A percentile compares a stretch with the other conserved stretches of the same genome.
Conservation (phyloP, 225 moss, liverwort and hornwort species). For the Antitrichia curtipendula region DNA sequence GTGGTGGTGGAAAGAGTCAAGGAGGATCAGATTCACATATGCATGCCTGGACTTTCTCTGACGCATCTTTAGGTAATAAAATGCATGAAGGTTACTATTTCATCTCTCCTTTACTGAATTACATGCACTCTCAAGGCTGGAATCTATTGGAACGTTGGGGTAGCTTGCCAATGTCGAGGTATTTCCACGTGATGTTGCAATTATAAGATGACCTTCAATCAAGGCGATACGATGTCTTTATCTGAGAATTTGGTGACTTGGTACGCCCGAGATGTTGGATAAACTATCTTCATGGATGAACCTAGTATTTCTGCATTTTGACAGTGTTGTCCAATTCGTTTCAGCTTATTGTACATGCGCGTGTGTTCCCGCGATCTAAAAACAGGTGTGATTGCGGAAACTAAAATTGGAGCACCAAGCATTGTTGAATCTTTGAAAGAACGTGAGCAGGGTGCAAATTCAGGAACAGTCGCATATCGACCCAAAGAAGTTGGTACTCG, state of each 20-base stretch:
- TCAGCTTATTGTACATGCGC: background rate
- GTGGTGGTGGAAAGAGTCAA: slow-evolving; percentile 4
- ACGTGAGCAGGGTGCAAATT: slow-evolving; percentile 67
- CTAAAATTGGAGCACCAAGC: slow-evolving; percentile 5
- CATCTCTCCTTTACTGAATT: background rate
- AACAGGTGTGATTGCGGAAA: background rate
- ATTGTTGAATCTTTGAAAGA: slow-evolving; percentile 50
- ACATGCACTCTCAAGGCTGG: background rate
- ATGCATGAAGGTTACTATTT: background rate
- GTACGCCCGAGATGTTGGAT: background rate
- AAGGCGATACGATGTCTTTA: background rate
- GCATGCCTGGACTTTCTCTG: slow-evolving; percentile 30
- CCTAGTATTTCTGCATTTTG: background rate
- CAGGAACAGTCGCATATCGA: slow-evolving; percentile 54
- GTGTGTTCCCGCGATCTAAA: background rate
- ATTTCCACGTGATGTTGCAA: background rate
- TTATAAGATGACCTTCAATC: background rate
- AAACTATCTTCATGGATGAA: background rate
- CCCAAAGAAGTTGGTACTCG: slow-evolving; percentile 50
- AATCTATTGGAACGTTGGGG: background rate
- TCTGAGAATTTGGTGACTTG: background rate
- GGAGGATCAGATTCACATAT: slow-evolving; percentile 1
- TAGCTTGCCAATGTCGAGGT: background rate
- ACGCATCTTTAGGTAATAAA: slow-evolving; percentile 7
- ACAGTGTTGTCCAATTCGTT: background rate